These are phyloP conservation scores for Ceratobasidium sp. DNA, from an alignment of 1,284 basidiomycete species.

Conservation along the genomic window DNA sequence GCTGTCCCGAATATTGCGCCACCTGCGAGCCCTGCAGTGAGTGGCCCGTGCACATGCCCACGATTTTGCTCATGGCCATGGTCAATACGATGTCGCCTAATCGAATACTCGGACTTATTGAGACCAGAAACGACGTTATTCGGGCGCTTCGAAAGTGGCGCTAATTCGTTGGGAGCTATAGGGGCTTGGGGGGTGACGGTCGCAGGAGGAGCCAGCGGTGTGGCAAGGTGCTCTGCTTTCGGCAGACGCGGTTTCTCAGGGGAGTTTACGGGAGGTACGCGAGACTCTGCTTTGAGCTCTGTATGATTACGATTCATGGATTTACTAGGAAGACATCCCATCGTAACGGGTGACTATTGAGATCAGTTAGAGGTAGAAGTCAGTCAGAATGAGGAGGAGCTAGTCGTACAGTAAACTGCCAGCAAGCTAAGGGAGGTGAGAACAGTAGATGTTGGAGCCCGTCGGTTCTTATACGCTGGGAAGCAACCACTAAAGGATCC, in stretches of 20 bases:
- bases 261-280: background rate
- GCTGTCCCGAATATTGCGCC: background rate
- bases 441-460: no score
- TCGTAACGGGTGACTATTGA: background rate
- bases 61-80: no score
- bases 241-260: background rate
- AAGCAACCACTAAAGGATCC: no score
- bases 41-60: background rate
- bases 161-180: background rate
- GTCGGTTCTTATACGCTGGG: no score
- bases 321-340: constrained; percentile 31
- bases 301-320: background rate
- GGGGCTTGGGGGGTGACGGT: background rate
- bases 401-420: no score
- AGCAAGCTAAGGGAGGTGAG: background rate
- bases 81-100: background rate
- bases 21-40: background rate
- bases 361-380: no score
- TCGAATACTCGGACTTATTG: background rate
- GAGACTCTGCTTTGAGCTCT: background rate
- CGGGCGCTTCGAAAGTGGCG: background rate
- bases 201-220: background rate
- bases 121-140: background rate
- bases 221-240: background rate
- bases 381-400: no score